These are phyloP conservation scores for Aspergillus funiculosus DNA, from an alignment of 495 filamentous ascomycete species.

Conservation along the genomic window DNA sequence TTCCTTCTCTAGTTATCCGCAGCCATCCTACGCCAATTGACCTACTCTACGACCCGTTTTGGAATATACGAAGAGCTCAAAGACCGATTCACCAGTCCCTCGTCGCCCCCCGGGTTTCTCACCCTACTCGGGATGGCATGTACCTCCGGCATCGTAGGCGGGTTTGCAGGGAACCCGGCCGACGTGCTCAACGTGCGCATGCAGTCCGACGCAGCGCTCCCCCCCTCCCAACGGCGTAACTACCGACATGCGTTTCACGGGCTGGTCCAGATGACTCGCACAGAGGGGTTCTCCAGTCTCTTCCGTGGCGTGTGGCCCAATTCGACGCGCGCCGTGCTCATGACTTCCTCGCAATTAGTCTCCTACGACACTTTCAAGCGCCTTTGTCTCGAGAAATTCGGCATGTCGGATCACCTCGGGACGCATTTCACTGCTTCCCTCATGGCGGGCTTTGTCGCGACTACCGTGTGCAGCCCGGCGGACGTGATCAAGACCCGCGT, in stretches of 20 bases:
- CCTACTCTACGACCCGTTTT: constrained; percentile 89
- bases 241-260: constrained; percentile 89
- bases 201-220: constrained; percentile 88
- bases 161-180: constrained; percentile 85
- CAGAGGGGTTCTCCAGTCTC: constrained; percentile 66
- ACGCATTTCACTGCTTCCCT: constrained; percentile 88
- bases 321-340: constrained; percentile 79
- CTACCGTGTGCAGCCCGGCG: constrained; percentile 89
- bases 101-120: constrained; percentile 52
- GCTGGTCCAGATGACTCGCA: constrained; percentile 70
- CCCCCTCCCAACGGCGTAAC: constrained; percentile 66
- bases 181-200: constrained; percentile 98
- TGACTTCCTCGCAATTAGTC: constrained; percentile 88
- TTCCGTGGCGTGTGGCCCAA: constrained; percentile 94
- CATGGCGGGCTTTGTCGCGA: constrained; percentile 86
- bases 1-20: constrained; percentile 63
- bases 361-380: constrained; percentile 90
- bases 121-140: constrained; percentile 74
- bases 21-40: constrained; percentile 82
- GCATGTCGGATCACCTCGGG: constrained; percentile 66
- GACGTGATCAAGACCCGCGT: constrained; percentile 97
- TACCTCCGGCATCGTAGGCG: constrained; percentile 81
- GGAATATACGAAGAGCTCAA: constrained; percentile 94
- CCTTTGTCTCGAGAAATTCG: constrained; percentile 58
- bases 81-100: constrained; percentile 50